Evolutionary conservation across 2,329 filamentous ascomycete species (phyloP).

Genomic region (Colletotrichum trifolii): DNA sequence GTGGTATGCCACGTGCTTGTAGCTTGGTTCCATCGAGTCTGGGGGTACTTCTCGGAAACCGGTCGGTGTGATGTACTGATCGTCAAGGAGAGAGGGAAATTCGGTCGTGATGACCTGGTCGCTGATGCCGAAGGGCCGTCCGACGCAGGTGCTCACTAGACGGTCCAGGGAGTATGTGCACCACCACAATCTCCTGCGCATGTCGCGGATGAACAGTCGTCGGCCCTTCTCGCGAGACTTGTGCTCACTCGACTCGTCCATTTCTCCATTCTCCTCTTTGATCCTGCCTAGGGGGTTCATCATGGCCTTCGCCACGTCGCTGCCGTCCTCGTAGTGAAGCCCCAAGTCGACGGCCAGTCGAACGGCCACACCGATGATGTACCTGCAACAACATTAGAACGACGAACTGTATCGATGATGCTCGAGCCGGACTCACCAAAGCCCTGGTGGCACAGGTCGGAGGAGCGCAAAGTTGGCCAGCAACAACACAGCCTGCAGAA

Average conservation of each 20-base stretch:
- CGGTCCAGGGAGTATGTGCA: conserved; percentile 95
- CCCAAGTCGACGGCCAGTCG: conserved; percentile 91
- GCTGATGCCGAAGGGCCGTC: conserved; percentile 92
- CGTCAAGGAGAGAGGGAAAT: conserved; percentile 89
- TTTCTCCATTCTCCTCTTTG: conserved; percentile 45
- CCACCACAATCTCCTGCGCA: conserved; percentile 93
- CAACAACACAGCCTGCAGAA: conserved; percentile 91
- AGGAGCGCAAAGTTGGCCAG: conserved; percentile 92
- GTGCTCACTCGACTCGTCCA: conserved; percentile 31
- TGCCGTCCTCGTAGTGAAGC: conserved; percentile 90
- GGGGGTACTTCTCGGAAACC: conserved; percentile 74
- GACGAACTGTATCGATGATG: background rate
- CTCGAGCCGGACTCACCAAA: conserved; percentile 69
- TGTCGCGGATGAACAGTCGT: conserved; percentile 85
- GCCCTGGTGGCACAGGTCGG: conserved; percentile 88
- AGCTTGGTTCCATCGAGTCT: conserved; percentile 74
- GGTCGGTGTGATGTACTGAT: conserved; percentile 84
- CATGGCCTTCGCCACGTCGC: conserved; percentile 69
- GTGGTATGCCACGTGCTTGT: conserved; percentile 91
- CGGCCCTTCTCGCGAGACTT: conserved; percentile 67
- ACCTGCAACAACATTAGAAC: conserved; percentile 56
- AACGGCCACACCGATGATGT: conserved; percentile 94
- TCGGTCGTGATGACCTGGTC: conserved; percentile 97
- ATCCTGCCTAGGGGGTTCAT: conserved; percentile 46
- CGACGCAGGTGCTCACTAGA: conserved; percentile 94